phyloP scores from a whole-genome alignment of 1,284 basidiomycete species.

The Naganishia liquefaciens region DNA sequence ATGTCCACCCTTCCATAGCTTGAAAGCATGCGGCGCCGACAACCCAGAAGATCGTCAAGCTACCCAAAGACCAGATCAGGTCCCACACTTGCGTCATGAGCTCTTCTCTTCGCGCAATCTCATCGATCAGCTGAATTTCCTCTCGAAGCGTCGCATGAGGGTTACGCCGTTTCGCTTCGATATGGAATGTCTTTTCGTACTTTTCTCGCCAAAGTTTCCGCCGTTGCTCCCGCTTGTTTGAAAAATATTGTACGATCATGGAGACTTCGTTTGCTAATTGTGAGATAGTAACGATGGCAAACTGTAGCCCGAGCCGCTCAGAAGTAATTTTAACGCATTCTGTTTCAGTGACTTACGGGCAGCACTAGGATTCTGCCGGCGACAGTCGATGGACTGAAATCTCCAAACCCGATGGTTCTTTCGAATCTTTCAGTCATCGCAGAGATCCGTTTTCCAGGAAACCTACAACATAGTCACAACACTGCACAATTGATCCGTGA shows the following conservation, averaged over 20 bases:
- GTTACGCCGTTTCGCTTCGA: constrained; percentile 39
- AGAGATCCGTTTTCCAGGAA: neutral
- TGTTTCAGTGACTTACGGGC: constrained; percentile 32
- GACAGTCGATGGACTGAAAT: constrained; percentile 42
- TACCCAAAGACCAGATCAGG: constrained; percentile 46
- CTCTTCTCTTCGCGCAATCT: constrained; percentile 49
- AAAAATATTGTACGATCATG: constrained; percentile 51
- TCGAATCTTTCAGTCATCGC: neutral
- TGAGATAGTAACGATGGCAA: constrained; percentile 52
- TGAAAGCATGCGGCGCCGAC: constrained; percentile 50
- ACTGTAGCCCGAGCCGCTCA: constrained; percentile 33
- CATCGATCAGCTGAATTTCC: constrained; percentile 51
- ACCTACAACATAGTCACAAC: constrained; percentile 36
- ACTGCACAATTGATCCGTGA: neutral
- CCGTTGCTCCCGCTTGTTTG: constrained; percentile 41
- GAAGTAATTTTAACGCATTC: neutral
- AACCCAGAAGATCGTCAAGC: constrained; percentile 52
- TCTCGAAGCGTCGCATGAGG: constrained; percentile 46
- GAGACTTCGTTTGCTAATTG: constrained; percentile 54
- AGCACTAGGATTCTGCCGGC: constrained; percentile 53
- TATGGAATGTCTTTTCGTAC: constrained; percentile 47
- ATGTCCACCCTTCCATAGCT: constrained; percentile 51
- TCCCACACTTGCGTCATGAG: constrained; percentile 49
- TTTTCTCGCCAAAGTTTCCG: constrained; percentile 47
- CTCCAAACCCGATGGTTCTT: constrained; percentile 53